Evolutionary conservation across 2,329 filamentous ascomycete genomes (phyloP), one percentile per base, ranked within the genome.

Genomic region (Stachybotrys echinatus): DNA sequence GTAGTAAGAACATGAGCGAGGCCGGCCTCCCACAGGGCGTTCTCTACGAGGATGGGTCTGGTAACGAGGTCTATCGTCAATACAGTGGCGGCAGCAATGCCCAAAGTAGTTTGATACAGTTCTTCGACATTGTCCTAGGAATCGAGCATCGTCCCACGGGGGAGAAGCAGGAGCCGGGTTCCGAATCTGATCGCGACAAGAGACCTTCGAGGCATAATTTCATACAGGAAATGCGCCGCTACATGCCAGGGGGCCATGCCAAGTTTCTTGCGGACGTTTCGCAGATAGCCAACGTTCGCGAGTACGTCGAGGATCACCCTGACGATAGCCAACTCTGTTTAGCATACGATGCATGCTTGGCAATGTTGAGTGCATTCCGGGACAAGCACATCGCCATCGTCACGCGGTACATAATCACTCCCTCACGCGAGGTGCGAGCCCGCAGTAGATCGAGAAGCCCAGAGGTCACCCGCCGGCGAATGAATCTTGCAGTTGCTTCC

Each of bases 381-480:
- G 92, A 96, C 69, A 95, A 92, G 67, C 94, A 99, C 67, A 96
- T 99, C 60, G 88, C 90, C 66, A 92, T 99, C 59, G 94, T 99
- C 18, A 91, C 90, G 5, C 87, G 94, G 39, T 99, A 97, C 73
- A 95, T 99, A 67, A 88, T 99, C 61, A 75, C 94, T 57, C 92
- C 92, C 42, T 92, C 89, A 2, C 84, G 88, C 21, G 87, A 92
- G 67, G 81, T 84, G 6, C 78, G 86, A 48, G 82, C 80, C 1
- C 74, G 84, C 43, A 80, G 81, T 52, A 79, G 83, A 42, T 83
- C 83, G 27, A 74, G 76, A 49, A 82, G 75, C 53, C 79, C 76
- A 19, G 77, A 78, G 62, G 73, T 67, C n/a, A 69, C 70, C 59
- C 73, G 74, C 38, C 70, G 66, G 55, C 62, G 63, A 57, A 52